Percentiles rank a stretch among this genome's conserved stretches.
Conservation (phyloP, 345 rosid species). For the Acer yangbiense region DNA sequence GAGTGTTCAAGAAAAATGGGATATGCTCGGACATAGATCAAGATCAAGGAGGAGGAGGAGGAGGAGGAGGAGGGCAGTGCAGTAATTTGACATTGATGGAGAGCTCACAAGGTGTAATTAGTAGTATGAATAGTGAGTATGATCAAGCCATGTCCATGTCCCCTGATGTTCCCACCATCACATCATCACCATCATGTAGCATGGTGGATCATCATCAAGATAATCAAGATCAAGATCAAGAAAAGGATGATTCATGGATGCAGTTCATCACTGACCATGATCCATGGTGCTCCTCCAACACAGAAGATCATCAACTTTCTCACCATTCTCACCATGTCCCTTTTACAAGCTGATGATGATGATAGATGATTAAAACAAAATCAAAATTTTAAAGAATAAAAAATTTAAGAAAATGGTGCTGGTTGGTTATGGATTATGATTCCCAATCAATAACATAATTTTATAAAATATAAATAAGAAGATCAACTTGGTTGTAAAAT, state of each 20-base stretch:
- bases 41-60: slow-evolving; percentile 42
- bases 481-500: background rate
- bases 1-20: slow-evolving; percentile 94
- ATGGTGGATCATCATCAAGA: slow-evolving; percentile 37
- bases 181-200: slow-evolving; percentile 42
- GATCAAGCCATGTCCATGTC: slow-evolving; percentile 76
- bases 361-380: background rate
- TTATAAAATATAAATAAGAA: background rate
- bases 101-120: slow-evolving; percentile 30
- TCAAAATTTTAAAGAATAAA: background rate
- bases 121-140: slow-evolving; percentile 32
- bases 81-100: slow-evolving; percentile 53
- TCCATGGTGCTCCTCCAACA: slow-evolving; percentile 69
- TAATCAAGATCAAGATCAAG: slow-evolving; percentile 35
- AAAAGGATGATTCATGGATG: slow-evolving; percentile 97
- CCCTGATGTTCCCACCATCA: slow-evolving; percentile 60
- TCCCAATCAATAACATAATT: background rate
- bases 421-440: background rate
- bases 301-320: slow-evolving; percentile 15
- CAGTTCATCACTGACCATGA: slow-evolving; percentile 87
- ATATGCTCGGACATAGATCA: slow-evolving; percentile 63
- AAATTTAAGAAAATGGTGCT: background rate
- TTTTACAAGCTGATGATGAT: background rate
- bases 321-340: slow-evolving; percentile 7
- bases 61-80: slow-evolving; percentile 37